Evolutionary conservation across 768 basidiomycete genomes (phyloP).

Genomic region (Mycena galopus): DNA sequence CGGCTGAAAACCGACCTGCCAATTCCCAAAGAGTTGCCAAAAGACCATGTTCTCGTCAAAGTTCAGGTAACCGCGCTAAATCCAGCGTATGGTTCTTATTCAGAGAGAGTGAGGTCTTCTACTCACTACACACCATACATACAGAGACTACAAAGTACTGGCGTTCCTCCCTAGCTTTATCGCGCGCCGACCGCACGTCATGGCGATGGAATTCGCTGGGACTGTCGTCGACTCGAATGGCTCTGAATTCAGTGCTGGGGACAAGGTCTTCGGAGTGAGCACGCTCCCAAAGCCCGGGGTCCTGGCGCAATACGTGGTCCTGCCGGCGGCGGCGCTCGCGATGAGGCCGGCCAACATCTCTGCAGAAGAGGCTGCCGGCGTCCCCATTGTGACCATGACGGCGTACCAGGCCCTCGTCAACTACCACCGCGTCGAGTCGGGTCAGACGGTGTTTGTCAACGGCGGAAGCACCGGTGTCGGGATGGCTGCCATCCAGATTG

Average conservation of each 20-base stretch:
- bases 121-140: constrained; percentile 5
- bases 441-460: constrained; percentile 75
- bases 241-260: constrained; percentile 66
- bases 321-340: constrained; percentile 58
- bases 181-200: constrained; percentile 61
- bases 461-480: constrained; percentile 81
- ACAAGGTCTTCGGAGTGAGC: constrained; percentile 69
- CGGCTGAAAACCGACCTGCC: constrained; percentile 37
- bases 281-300: constrained; percentile 60
- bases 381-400: constrained; percentile 67
- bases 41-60: constrained; percentile 63
- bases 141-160: constrained; percentile 74
- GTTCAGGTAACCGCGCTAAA: constrained; percentile 74
- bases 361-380: constrained; percentile 70
- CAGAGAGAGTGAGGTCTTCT: neutral
- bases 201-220: constrained; percentile 77
- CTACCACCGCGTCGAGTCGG: constrained; percentile 61
- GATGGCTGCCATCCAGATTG: constrained; percentile 77
- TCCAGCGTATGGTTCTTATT: constrained; percentile 61
- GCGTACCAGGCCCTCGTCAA: constrained; percentile 67
- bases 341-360: constrained; percentile 52
- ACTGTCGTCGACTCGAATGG: constrained; percentile 68
- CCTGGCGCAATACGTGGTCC: constrained; percentile 67
- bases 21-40: constrained; percentile 42
- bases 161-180: constrained; percentile 60